phyloP scores from a whole-genome alignment of 1,139 yeast species.

The Yamadazyma friedrichii region DNA sequence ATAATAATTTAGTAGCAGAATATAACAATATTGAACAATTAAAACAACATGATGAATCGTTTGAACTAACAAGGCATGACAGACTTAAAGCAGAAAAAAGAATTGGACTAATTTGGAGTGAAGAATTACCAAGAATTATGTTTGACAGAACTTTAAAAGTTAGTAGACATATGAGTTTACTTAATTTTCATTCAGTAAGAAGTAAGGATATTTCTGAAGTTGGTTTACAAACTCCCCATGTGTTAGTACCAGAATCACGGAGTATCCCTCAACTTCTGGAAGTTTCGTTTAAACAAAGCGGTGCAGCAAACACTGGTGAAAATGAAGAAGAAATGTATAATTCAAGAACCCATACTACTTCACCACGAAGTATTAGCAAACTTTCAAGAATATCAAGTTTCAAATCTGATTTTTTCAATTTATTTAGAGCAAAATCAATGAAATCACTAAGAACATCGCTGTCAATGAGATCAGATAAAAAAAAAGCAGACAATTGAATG shows the following conservation, averaged over 20 bases:
- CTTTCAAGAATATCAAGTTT: conserved; percentile 8
- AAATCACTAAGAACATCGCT: neutral
- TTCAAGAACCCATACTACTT: conserved; percentile 9
- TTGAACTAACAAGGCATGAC: conserved; percentile 11
- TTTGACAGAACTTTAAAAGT: conserved; percentile 2
- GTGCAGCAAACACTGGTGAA: neutral
- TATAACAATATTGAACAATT: conserved; percentile 3
- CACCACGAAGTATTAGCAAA: neutral
- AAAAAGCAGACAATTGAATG: too few relatives aligned
- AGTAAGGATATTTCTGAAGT: neutral
- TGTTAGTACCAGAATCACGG: neutral
- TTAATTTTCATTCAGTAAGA: conserved; percentile 5
- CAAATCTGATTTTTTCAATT: conserved; percentile 3
- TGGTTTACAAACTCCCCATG: too few relatives aligned
- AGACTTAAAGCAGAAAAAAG: conserved; percentile 18
- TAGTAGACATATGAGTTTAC: conserved; percentile 7
- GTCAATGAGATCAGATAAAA: neutral
- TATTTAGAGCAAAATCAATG: conserved; percentile 5
- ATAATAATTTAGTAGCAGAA: conserved; percentile 2
- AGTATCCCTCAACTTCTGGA: neutral
- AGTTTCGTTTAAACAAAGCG: neutral
- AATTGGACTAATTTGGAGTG: conserved; percentile 20
- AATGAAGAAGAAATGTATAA: conserved; percentile 3
- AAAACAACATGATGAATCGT: conserved; percentile 2
- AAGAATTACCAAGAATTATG: conserved; percentile 17